These are phyloP conservation scores for Xylaria polymorpha DNA, from an alignment of 2,329 filamentous ascomycete genomes.

Conservation along the genomic window DNA sequence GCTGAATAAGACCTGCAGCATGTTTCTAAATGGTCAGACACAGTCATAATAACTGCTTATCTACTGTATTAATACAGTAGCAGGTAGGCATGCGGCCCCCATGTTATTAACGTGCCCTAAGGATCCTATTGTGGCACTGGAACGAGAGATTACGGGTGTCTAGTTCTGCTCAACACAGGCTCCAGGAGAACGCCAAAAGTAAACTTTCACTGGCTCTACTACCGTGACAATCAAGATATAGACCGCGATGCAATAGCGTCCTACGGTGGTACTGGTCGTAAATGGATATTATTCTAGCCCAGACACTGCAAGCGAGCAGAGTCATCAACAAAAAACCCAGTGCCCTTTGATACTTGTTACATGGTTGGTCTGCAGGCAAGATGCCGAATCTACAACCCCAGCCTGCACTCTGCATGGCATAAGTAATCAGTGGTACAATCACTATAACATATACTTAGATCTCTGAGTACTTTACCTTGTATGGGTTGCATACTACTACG, in stretches of 20 bases:
- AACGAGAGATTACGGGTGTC: conserved; percentile 7
- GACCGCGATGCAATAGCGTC: background rate
- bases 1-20: conserved; percentile 12
- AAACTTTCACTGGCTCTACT: background rate
- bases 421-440: conserved; percentile 6
- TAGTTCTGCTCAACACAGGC: background rate
- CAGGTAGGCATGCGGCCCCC: conserved; percentile 4
- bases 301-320: background rate
- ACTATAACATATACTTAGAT: too few species aligned
- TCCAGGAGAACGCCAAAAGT: conserved; percentile 5
- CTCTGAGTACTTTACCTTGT: background rate
- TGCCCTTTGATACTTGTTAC: background rate
- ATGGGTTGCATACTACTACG: background rate
- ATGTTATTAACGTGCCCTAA: background rate
- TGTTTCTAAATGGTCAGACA: background rate
- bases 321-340: background rate
- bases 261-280: background rate
- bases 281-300: background rate
- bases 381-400: conserved; percentile 23
- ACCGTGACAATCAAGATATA: background rate
- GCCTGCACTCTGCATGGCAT: conserved; percentile 27
- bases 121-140: conserved; percentile 12
- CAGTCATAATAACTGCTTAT: background rate
- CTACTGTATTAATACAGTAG: conserved; percentile 15
- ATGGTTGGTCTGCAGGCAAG: conserved; percentile 16